These are phyloP conservation scores for Microsporum audouinii DNA, from an alignment of 2,329 filamentous ascomycete genomes.

Conservation along the genomic window DNA sequence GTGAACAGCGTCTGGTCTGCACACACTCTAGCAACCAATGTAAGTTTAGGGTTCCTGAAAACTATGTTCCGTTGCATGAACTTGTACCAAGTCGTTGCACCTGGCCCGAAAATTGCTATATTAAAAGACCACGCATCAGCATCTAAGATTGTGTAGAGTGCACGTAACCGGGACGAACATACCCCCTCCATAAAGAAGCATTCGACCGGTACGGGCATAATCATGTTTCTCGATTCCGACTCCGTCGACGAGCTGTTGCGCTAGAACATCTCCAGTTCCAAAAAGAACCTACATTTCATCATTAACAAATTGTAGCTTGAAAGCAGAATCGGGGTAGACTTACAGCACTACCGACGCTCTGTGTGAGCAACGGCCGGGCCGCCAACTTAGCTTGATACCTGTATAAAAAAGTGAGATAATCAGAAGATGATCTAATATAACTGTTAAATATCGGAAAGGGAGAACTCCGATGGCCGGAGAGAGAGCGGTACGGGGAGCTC, in stretches of 20 bases:
- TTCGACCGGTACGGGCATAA: slow-evolving; percentile 37
- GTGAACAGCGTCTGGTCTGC: slow-evolving; percentile 76
- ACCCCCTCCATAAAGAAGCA: slow-evolving; percentile 42
- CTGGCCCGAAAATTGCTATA: slow-evolving; percentile 70
- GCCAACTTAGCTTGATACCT: slow-evolving; percentile 82
- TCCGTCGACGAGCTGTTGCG: slow-evolving; percentile 82
- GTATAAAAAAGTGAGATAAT: background rate
- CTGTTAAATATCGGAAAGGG: too few species aligned
- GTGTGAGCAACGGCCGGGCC: slow-evolving; percentile 73
- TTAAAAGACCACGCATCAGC: background rate
- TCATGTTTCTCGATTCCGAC: slow-evolving; percentile 68
- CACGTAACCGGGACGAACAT: slow-evolving; percentile 12
- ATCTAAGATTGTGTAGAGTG: slow-evolving; percentile 5
- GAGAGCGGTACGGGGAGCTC: slow-evolving; percentile 9
- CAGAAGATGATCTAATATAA: background rate
- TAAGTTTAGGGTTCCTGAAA: slow-evolving; percentile 50
- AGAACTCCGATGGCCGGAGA: background rate
- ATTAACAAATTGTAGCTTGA: background rate
- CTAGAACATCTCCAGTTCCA: slow-evolving; percentile 77
- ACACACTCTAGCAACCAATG: slow-evolving; percentile 65
- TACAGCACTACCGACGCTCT: slow-evolving; percentile 75
- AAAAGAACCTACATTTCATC: slow-evolving; percentile 56
- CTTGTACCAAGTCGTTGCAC: slow-evolving; percentile 75
- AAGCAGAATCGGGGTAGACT: slow-evolving; percentile 10
- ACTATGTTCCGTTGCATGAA: slow-evolving; percentile 64